Base-by-base conservation (phyloP, 495 filamentous ascomycete species). In the Viridothelium virens region DNA sequence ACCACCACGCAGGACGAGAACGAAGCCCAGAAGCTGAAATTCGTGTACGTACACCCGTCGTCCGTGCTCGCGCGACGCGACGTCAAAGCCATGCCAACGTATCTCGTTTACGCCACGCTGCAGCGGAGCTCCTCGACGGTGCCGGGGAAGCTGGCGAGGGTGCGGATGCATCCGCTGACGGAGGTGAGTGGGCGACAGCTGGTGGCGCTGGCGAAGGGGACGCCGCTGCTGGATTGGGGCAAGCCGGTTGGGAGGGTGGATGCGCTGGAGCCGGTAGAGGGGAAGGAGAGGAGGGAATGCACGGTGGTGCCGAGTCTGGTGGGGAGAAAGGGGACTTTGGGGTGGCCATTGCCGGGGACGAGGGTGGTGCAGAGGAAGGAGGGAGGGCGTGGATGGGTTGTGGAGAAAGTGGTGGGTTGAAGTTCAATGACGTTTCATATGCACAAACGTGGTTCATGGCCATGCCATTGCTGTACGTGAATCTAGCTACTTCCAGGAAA, bases 181-280 rank as follows among this genome's bases (percentile, higher is more conserved):
- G 82, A 89, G 37, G 80, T 95, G 4, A 89, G 85, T 31, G 88
- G 84, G 6, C 79, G 81, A 10, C 89, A 92, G 73, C 82, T 99
- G n/a, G 84, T 90, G 12, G 84, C 84, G 10, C 77, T 97, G 61
- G 90, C 92, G 4, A 87, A 90, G 73, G 90, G 90, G 10, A 97
- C 94, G 14, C 91, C 93, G 66, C 79, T 97, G 65, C 74, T 97
- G 34, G 82, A 83, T 47, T 92, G 92, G 68, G 89, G 90, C 0
- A 98, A 97, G 80, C 95, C 94, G 2, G 85, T 97, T 71, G 85
- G 84, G 46, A 95, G 93, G 79, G 86, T 89, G 70, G 84, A 86
- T 64, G 74, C 78, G 47, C 70, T 86, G 25, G 75, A 74, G 38
- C 66, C 67, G 14, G 85, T 84, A 33, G 81, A 81, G 0, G 82